A percentile compares a stretch with the other conserved stretches of the same genome.
Evolutionary conservation across 169 alveolate species (phyloP).

Genomic region (Pseudocohnilembus persalinus): DNA sequence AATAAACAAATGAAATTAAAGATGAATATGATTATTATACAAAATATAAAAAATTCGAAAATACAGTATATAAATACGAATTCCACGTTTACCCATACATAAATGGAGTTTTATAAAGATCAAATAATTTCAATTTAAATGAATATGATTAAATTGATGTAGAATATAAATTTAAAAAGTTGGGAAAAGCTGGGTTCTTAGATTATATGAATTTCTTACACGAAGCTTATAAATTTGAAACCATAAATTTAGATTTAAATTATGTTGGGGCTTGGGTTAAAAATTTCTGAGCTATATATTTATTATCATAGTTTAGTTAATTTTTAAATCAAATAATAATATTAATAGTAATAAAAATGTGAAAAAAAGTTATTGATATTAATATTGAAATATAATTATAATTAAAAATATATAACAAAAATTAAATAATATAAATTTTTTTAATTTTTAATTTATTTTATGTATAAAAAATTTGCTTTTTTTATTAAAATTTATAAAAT

Average conservation of each 20-base stretch:
- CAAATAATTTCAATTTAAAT: constrained; percentile 58
- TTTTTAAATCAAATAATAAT: too few relatives aligned
- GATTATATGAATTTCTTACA: constrained; percentile 78
- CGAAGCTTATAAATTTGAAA: constrained; percentile 66
- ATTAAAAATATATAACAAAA: too few relatives aligned
- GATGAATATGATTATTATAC: constrained; percentile 71
- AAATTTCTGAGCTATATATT: background rate
- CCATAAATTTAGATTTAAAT: constrained; percentile 36
- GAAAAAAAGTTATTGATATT: too few relatives aligned
- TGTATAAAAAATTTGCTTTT: background rate
- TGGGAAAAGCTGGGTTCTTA: constrained; percentile 56
- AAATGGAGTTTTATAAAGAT: constrained; percentile 61
- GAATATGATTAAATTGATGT: constrained; percentile 64
- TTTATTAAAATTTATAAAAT: too few relatives aligned
- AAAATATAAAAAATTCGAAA: constrained; percentile 45
- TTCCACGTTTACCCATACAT: constrained; percentile 52
- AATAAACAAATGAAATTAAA: constrained; percentile 41
- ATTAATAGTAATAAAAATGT: too few relatives aligned
- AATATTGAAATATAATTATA: too few relatives aligned
- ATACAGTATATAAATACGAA: constrained; percentile 56
- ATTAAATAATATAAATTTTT: too few relatives aligned
- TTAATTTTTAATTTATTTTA: too few relatives aligned
- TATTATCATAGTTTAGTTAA: too few relatives aligned
- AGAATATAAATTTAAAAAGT: constrained; percentile 41
- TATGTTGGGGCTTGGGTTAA: constrained; percentile 48